These are phyloP conservation scores for Zygoascus flipseniorum DNA, from an alignment of 805 yeast genomes.

Conservation along the genomic window DNA sequence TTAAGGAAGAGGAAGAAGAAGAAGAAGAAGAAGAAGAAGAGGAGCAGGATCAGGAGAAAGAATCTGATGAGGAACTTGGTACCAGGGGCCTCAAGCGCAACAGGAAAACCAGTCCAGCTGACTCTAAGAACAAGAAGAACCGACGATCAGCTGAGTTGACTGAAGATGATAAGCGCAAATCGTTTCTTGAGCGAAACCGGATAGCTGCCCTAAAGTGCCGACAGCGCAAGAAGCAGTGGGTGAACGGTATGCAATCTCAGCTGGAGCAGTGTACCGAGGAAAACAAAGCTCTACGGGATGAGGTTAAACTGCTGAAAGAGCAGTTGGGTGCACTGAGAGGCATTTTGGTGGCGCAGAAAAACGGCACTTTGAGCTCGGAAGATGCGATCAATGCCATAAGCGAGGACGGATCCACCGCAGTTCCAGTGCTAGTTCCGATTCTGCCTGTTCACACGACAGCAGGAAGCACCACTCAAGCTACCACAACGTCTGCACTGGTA, in stretches of 20 bases:
- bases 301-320: slow-evolving; percentile 50
- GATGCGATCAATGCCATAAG: slow-evolving; percentile 5
- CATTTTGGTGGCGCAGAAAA: slow-evolving; percentile 8
- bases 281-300: slow-evolving; percentile 54
- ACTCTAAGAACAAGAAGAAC: background rate
- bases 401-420: background rate
- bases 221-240: slow-evolving; percentile 84
- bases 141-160: slow-evolving; percentile 29
- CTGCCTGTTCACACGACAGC: background rate
- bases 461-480: background rate
- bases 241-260: slow-evolving; percentile 75
- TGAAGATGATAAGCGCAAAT: slow-evolving; percentile 69
- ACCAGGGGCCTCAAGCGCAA: background rate
- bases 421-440: slow-evolving; percentile 2
- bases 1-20: background rate
- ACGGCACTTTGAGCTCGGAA: slow-evolving; percentile 1
- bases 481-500: background rate
- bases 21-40: background rate
- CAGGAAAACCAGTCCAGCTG: background rate
- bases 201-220: slow-evolving; percentile 95
- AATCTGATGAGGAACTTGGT: background rate
- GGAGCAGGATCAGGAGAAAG: background rate
- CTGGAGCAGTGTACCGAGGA: slow-evolving; percentile 61
- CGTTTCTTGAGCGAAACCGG: slow-evolving; percentile 80
- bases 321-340: slow-evolving; percentile 40